Evolutionary conservation across 768 basidiomycete species (phyloP).

Genomic region (Lactarius akahatsu): DNA sequence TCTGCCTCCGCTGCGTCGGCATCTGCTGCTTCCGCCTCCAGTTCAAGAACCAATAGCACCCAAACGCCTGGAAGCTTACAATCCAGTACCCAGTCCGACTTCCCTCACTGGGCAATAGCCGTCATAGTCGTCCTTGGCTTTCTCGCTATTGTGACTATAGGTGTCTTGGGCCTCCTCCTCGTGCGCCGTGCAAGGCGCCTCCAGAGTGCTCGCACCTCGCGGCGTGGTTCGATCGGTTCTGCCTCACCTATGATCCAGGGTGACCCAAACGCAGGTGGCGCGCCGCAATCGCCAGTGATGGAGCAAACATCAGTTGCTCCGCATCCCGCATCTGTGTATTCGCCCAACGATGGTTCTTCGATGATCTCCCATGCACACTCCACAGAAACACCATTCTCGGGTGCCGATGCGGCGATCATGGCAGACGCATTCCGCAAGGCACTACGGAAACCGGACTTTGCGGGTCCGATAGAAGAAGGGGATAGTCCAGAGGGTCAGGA

Average conservation of each 20-base stretch:
- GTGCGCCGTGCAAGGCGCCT: slow-evolving; percentile 61
- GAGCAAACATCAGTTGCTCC: slow-evolving; percentile 37
- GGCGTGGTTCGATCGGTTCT: slow-evolving; percentile 76
- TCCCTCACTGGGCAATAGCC: slow-evolving; percentile 91
- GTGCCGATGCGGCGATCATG: slow-evolving; percentile 88
- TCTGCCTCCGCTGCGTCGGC: slow-evolving; percentile 30
- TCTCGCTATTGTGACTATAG: slow-evolving; percentile 70
- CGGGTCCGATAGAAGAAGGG: slow-evolving; percentile 70
- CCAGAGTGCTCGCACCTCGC: slow-evolving; percentile 44
- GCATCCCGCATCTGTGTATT: slow-evolving; percentile 36
- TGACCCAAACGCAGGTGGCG: slow-evolving; percentile 51
- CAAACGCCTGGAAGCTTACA: slow-evolving; percentile 45
- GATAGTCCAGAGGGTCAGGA: slow-evolving; percentile 54
- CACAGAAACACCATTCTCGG: slow-evolving; percentile 69
- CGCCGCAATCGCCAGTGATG: slow-evolving; percentile 50
- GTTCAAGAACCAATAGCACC: slow-evolving; percentile 19
- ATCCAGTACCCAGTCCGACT: slow-evolving; percentile 41
- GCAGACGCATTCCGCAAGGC: slow-evolving; percentile 89
- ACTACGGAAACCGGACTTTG: slow-evolving; percentile 86
- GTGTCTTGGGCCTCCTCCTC: slow-evolving; percentile 69
- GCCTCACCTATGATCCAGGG: slow-evolving; percentile 82
- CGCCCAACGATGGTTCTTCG: slow-evolving; percentile 63
- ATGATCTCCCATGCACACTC: slow-evolving; percentile 62
- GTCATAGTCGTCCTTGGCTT: slow-evolving; percentile 85
- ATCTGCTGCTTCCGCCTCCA: slow-evolving; percentile 33